These are phyloP conservation scores for Dimocarpus longan DNA, from an alignment of 345 rosid species.

Conservation along the genomic window DNA sequence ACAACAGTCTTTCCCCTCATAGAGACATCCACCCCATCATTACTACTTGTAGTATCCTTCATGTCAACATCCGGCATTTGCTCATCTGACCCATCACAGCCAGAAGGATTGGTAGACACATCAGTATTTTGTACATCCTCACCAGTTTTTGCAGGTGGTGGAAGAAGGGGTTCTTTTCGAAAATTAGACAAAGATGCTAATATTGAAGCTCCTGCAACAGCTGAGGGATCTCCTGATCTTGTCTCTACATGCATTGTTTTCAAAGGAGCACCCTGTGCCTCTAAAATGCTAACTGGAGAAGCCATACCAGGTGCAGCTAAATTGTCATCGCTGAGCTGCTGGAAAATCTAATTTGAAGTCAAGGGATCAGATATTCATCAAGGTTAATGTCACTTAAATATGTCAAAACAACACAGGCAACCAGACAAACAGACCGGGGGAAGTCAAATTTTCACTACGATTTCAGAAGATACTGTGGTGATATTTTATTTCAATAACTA, in stretches of 20 bases:
- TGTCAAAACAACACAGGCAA: slow-evolving; percentile 8
- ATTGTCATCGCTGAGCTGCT: slow-evolving; percentile 68
- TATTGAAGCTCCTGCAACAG: slow-evolving; percentile 88
- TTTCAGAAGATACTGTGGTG: no score
- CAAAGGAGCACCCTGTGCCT: slow-evolving; percentile 65
- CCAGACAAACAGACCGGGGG: not conserved
- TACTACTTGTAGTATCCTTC: slow-evolving; percentile 60
- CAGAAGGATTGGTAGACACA: slow-evolving; percentile 54
- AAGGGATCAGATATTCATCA: slow-evolving; percentile 43
- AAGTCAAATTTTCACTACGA: no score
- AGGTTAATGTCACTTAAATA: slow-evolving; percentile 11
- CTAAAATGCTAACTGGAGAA: slow-evolving; percentile 71
- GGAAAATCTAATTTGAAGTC: slow-evolving; percentile 70
- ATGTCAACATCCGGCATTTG: slow-evolving; percentile 62
- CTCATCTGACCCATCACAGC: slow-evolving; percentile 43
- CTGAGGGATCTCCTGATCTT: slow-evolving; percentile 82
- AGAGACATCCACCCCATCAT: slow-evolving; percentile 54
- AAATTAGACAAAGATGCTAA: slow-evolving; percentile 78
- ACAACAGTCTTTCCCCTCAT: slow-evolving; percentile 57
- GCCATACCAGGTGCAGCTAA: slow-evolving; percentile 60
- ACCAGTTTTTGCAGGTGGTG: slow-evolving; percentile 57
- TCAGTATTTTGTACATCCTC: slow-evolving; percentile 59
- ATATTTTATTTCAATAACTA: no score
- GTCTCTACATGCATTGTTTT: slow-evolving; percentile 80
- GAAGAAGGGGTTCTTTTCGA: slow-evolving; percentile 59